phyloP scores from a whole-genome alignment of 306 rosid species.

The Cyclanthera cordifolia region DNA sequence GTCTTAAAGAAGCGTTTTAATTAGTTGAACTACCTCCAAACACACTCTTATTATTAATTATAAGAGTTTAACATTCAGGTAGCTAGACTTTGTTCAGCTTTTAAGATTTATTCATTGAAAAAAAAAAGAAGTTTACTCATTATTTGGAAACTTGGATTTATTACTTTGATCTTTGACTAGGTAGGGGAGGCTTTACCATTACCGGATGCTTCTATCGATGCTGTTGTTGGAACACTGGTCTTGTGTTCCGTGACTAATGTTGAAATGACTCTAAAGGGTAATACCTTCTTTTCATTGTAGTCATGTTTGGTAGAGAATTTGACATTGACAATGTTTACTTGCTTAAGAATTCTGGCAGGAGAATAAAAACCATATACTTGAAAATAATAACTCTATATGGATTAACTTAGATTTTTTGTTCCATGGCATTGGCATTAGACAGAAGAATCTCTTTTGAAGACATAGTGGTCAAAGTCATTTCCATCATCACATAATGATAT shows the following conservation, averaged over 20 bases:
- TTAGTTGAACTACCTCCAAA: neutral
- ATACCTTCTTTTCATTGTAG: neutral
- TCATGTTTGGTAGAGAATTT: neutral
- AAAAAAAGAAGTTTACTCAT: neutral
- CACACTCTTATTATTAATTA: neutral
- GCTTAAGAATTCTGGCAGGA: neutral
- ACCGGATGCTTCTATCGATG: slow-evolving; percentile 80
- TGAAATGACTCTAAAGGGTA: slow-evolving; percentile 56
- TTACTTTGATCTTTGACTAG: slow-evolving; percentile 23
- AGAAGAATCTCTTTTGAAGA: neutral
- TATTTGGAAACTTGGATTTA: neutral
- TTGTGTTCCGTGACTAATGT: slow-evolving; percentile 80
- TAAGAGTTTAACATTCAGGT: neutral
- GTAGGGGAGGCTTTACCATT: slow-evolving; percentile 81
- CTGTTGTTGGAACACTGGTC: slow-evolving; percentile 89
- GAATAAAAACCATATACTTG: neutral
- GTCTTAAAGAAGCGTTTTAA: neutral
- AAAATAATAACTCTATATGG: neutral
- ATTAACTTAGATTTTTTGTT: neutral
- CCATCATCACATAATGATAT: too few species aligned
- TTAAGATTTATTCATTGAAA: neutral
- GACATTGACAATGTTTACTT: neutral
- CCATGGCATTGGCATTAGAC: neutral
- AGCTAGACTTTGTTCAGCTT: neutral
- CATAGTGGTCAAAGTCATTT: neutral